Percentiles rank a stretch among this genome's conserved stretches.
Conservation (phyloP, 1,139 yeast genomes). For the Hansenula anomala region DNA sequence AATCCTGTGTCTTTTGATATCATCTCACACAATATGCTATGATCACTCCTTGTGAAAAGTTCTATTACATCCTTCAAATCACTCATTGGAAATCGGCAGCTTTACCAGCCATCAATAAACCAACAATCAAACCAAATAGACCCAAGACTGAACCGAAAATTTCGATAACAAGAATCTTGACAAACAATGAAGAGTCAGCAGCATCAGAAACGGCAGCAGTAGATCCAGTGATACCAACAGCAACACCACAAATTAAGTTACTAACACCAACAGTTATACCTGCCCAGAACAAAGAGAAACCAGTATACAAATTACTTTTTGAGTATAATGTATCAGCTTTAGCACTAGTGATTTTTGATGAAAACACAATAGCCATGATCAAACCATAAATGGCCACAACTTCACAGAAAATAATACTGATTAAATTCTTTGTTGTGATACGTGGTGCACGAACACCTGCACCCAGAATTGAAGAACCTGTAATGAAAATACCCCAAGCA, state of each 20-base stretch:
- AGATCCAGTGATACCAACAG: conserved; percentile 97
- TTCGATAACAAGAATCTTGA: conserved; percentile 93
- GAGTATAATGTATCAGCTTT: conserved; percentile 54
- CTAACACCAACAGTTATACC: conserved; percentile 94
- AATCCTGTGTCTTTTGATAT: too few species aligned
- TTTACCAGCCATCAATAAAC: conserved; percentile 93
- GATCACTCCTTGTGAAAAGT: too few species aligned
- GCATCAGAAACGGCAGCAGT: conserved; percentile 99
- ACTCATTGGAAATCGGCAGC: conserved; percentile 66
- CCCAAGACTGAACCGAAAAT: conserved; percentile 97
- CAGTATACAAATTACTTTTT: conserved; percentile 88
- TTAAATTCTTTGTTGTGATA: conserved; percentile 94
- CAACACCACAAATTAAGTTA: conserved; percentile 93
- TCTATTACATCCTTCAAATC: not conserved
- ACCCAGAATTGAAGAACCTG: conserved; percentile 92
- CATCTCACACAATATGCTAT: too few species aligned
- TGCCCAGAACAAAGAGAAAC: conserved; percentile 95
- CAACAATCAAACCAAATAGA: conserved; percentile 90
- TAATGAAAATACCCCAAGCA: conserved; percentile 98
- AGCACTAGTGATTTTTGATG: conserved; percentile 83
- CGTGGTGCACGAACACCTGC: conserved; percentile 98
- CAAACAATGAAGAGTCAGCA: conserved; percentile 92
- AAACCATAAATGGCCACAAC: conserved; percentile 98
- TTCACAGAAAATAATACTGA: conserved; percentile 96
- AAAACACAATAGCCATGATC: conserved; percentile 96